Conservation (phyloP, 2,329 filamentous ascomycete species). For the Zopfia rhizophila region DNA sequence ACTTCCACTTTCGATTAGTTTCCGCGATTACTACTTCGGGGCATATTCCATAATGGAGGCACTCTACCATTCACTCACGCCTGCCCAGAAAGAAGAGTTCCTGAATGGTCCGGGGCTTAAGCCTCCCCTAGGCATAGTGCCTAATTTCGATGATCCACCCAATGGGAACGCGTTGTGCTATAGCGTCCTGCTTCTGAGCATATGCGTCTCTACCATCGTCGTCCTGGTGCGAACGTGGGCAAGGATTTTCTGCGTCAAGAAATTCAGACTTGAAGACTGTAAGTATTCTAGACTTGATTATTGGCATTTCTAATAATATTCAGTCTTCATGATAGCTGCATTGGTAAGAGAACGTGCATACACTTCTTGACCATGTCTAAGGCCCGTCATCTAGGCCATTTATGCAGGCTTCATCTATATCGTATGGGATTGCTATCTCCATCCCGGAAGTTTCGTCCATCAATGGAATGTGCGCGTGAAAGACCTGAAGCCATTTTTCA, state of each 20-base stretch:
- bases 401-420: conserved; percentile 20
- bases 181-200: conserved; percentile 4
- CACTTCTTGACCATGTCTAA: background rate
- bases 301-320: background rate
- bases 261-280: conserved; percentile 21
- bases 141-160: conserved; percentile 19
- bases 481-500: too few relatives aligned
- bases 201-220: background rate
- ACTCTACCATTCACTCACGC: conserved; percentile 2
- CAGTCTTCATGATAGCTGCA: conserved; percentile 1
- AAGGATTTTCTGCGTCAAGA: conserved; percentile 7
- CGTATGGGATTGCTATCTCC: background rate
- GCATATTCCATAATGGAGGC: too few relatives aligned
- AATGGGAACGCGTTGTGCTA: conserved; percentile 10
- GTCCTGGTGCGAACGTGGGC: conserved; percentile 14
- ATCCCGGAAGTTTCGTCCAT: conserved; percentile 21
- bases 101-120: conserved; percentile 17
- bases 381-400: background rate
- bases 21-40: too few relatives aligned
- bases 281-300: background rate
- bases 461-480: conserved; percentile 23
- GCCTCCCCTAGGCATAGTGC: conserved; percentile 16
- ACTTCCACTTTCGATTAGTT: too few relatives aligned
- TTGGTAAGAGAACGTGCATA: background rate
- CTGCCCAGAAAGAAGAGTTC: conserved; percentile 1